phyloP scores from a whole-genome alignment of 305 asterid species.

The Fraxinus greggii region DNA sequence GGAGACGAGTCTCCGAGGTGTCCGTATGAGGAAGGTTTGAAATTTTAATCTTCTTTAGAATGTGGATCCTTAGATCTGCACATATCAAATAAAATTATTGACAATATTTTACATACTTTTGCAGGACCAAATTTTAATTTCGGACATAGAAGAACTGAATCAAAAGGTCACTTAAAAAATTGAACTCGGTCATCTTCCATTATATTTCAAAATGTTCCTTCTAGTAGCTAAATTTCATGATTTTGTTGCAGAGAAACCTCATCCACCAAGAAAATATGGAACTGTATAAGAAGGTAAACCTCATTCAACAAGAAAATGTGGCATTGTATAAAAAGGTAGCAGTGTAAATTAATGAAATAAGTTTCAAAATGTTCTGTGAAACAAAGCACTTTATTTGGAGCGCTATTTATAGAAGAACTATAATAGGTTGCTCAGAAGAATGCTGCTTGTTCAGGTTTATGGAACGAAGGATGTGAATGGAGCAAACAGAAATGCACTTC shows the following conservation, averaged over 20 bases:
- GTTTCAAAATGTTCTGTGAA: slow-evolving; percentile 7
- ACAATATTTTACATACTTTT: slow-evolving; percentile 21
- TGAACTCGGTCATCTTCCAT: neutral
- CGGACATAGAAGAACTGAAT: slow-evolving; percentile 60
- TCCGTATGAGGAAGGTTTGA: slow-evolving; percentile 60
- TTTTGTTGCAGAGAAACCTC: slow-evolving; percentile 57
- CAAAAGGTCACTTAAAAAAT: slow-evolving; percentile 43
- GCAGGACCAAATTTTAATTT: slow-evolving; percentile 56
- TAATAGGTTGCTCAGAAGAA: slow-evolving; percentile 6
- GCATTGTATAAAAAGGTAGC: slow-evolving; percentile 55
- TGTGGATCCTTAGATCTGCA: neutral
- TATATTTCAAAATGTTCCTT: slow-evolving; percentile 15
- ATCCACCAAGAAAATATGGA: slow-evolving; percentile 68
- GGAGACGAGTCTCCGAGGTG: slow-evolving; percentile 61
- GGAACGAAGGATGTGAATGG: slow-evolving; percentile 48
- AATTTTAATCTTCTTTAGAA: slow-evolving; percentile 5
- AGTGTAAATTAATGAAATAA: slow-evolving; percentile 5
- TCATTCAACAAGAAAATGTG: slow-evolving; percentile 46
- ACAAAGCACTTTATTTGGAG: slow-evolving; percentile 14
- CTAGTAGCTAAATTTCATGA: slow-evolving; percentile 30
- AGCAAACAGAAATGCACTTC: slow-evolving; percentile 37
- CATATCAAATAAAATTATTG: slow-evolving; percentile 3
- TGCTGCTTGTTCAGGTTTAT: slow-evolving; percentile 42
- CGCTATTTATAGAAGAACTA: neutral
- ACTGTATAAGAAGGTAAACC: slow-evolving; percentile 54